A percentile compares a stretch with the other conserved stretches of the same genome.
Evolutionary conservation across 768 basidiomycete species (phyloP).

Genomic region (Tricholoma bakamatsutake): DNA sequence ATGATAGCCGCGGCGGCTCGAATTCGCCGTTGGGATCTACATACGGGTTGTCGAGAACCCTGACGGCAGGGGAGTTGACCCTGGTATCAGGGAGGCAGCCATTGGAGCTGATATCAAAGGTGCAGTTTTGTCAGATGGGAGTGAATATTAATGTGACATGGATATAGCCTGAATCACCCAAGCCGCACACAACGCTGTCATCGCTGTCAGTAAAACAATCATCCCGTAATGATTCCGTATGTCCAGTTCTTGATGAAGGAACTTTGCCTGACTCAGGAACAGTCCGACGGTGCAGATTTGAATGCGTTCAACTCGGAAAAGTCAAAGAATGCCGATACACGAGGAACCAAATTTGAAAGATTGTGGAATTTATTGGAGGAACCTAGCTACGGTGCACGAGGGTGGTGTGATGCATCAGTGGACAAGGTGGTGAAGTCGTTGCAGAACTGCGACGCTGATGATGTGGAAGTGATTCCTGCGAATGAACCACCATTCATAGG

Average conservation of each 20-base stretch:
- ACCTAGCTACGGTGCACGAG: constrained; percentile 36
- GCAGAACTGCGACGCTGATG: constrained; percentile 36
- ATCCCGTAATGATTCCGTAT: not conserved
- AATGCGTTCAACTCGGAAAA: constrained; percentile 59
- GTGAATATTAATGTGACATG: not conserved
- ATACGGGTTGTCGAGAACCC: constrained; percentile 20
- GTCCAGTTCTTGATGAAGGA: no score
- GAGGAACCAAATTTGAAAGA: constrained; percentile 41
- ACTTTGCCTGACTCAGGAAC: not conserved
- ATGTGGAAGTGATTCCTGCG: constrained; percentile 46
- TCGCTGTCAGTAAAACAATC: not conserved
- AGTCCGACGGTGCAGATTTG: constrained; percentile 45
- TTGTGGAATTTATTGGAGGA: constrained; percentile 51
- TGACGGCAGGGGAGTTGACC: constrained; percentile 41
- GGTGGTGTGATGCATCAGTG: constrained; percentile 61
- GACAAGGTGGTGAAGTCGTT: constrained; percentile 50
- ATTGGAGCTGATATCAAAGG: constrained; percentile 22
- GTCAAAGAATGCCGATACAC: constrained; percentile 16
- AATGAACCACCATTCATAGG: constrained; percentile 60
- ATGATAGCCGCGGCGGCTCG: constrained; percentile 20
- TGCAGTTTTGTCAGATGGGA: constrained; percentile 4
- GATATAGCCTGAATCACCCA: not conserved
- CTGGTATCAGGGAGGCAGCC: constrained; percentile 30
- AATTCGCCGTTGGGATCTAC: constrained; percentile 20
- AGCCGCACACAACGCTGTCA: not conserved